phyloP scores from a whole-genome alignment of 306 rosid species.

The Neltuma alba region DNA sequence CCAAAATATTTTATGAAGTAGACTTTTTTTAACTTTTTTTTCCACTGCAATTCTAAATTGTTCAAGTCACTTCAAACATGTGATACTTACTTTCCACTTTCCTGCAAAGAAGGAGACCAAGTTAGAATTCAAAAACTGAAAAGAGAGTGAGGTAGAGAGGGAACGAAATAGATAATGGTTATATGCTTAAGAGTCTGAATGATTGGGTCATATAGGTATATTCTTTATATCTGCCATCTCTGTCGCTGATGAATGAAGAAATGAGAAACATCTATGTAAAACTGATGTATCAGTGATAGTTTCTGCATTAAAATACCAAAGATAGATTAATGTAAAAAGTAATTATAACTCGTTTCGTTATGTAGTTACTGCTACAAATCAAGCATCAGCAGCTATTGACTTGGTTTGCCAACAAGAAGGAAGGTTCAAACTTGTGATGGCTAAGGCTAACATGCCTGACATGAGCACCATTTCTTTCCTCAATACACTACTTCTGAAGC shows the following conservation, averaged over 20 bases:
- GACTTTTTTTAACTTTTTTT: no score
- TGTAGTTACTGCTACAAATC: slow-evolving; percentile 44
- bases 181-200: not conserved
- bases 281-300: not conserved
- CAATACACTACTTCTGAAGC: slow-evolving; percentile 3
- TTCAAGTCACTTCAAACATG: no score
- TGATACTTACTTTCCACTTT: no score
- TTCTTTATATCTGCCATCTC: not conserved
- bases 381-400: slow-evolving; percentile 50
- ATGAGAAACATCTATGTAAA: not conserved
- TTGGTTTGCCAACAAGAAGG: slow-evolving; percentile 38
- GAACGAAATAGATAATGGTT: no score
- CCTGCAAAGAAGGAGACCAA: no score
- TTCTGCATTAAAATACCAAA: not conserved
- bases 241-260: not conserved
- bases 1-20: no score
- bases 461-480: slow-evolving; percentile 35
- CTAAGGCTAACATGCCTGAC: slow-evolving; percentile 47
- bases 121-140: no score
- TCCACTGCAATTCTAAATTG: no score
- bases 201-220: not conserved
- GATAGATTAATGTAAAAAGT: not conserved
- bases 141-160: no score
- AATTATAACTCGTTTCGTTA: not conserved
- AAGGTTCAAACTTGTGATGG: slow-evolving; percentile 49